A percentile compares a stretch with the other conserved stretches of the same genome.
These are phyloP conservation scores for Xylariaceae sp. DNA, from an alignment of 2,329 filamentous ascomycete genomes.

Conservation along the genomic window DNA sequence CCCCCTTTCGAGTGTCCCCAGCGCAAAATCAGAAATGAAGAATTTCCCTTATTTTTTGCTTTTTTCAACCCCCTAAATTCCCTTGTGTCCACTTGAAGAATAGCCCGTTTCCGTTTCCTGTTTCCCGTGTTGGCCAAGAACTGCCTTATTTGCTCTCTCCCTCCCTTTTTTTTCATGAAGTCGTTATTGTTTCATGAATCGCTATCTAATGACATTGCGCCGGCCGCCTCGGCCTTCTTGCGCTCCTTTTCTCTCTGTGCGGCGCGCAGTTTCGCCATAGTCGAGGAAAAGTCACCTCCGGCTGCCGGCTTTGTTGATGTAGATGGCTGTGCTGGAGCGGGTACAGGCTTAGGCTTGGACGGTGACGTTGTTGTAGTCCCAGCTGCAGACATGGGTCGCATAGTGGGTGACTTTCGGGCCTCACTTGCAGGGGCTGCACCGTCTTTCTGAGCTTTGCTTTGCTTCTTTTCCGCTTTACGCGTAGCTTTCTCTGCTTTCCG, in stretches of 20 bases:
- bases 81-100: neutral
- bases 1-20: no score
- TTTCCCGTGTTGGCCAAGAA: neutral
- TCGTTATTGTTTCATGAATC: neutral
- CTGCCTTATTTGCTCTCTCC: neutral
- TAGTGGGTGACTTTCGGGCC: neutral
- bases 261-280: slow-evolving; percentile 52
- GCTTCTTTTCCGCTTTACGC: slow-evolving; percentile 19
- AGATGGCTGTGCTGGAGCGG: slow-evolving; percentile 5
- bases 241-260: slow-evolving; percentile 53
- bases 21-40: no score
- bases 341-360: neutral
- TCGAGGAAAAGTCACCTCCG: slow-evolving; percentile 32
- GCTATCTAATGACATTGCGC: neutral
- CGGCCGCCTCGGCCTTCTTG: slow-evolving; percentile 41
- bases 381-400: slow-evolving; percentile 9
- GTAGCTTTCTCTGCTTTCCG: slow-evolving; percentile 39
- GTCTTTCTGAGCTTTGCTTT: slow-evolving; percentile 7
- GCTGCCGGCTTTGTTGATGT: slow-evolving; percentile 29
- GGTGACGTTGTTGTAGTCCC: slow-evolving; percentile 8
- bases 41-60: no score
- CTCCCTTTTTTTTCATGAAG: neutral
- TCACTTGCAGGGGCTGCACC: neutral
- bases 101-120: neutral
- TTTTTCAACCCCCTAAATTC: neutral